Base-by-base conservation (phyloP, 1,139 yeast genomes). In the Geotrichum restrictum region DNA sequence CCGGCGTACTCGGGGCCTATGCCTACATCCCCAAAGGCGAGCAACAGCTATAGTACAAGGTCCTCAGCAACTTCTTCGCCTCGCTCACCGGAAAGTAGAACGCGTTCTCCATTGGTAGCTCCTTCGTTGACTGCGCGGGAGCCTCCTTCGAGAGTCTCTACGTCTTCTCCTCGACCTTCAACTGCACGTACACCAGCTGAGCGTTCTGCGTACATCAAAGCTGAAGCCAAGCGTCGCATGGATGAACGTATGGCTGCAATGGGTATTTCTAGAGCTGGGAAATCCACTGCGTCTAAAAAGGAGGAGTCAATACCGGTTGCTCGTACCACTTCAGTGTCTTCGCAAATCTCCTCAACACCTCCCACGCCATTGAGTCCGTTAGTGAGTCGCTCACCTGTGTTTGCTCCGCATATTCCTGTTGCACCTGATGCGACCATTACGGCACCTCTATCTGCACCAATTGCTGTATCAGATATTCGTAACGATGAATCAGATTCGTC, bases 181-280 rank as follows among this genome's bases (percentile, higher is more conserved):
- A 51, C 58, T 13, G 47, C 51, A 13, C 63, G 67, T 39, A 62
- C 66, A 74, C 14, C 77, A 78, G n/a, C 86, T 81, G 60, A 88
- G 54, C 78, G 96, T 59, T 79, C 94, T 7, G 91, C 91, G 3
- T 83, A 83, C 60, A 84, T 89, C 56, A 88, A 88, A 65, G 96
- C 93, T 11, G 95, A 88, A 63, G 98, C 98, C 0, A 88, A 86
- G 61, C 82, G 85, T 69, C 80, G 88, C 64, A 89, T 91, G 95
- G 84, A 83, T 58, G 97, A 89, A 63, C 76, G 94, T 61, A 75
- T 89, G 65, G 96, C 96, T 1, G 86, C 86, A 59, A 76, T 91
- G 55, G 97, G 97, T 1, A 81, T 88, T 51, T 73, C 79, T 32
- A 74, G 52, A 2, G 60, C 66, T 10, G 64, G 66, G 2, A 40